Conservation (phyloP, 169 alveolate species). For the Amoebophrya sp. region DNA sequence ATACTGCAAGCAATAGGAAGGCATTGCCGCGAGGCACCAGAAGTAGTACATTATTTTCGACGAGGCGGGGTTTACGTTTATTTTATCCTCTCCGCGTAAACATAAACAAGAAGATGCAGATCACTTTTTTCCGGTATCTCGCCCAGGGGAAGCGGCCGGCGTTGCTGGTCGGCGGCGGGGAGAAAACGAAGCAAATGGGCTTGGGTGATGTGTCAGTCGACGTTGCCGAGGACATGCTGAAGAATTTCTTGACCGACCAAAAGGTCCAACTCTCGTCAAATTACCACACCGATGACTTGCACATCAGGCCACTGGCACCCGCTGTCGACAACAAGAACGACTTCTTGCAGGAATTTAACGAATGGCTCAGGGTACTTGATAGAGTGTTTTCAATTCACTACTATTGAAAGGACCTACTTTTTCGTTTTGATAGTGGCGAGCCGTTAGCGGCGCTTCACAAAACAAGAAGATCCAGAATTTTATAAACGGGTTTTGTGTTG, state of each 20-base stretch:
- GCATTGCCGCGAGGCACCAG: too few species aligned
- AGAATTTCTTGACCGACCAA: not conserved
- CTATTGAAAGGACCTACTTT: too few species aligned
- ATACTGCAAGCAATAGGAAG: too few species aligned
- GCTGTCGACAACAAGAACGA: not conserved
- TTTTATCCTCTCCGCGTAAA: too few species aligned
- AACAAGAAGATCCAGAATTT: too few species aligned
- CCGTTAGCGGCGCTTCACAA: too few species aligned
- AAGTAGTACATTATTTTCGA: too few species aligned
- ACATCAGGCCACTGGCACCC: not conserved
- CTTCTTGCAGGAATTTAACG: not conserved
- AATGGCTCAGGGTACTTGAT: constrained; percentile 16
- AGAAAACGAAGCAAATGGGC: not conserved
- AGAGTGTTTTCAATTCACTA: too few species aligned
- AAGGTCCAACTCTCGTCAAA: not conserved
- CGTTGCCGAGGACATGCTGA: not conserved
- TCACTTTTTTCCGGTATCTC: not conserved
- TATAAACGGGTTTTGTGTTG: too few species aligned
- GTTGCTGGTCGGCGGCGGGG: constrained; percentile 7
- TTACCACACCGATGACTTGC: not conserved
- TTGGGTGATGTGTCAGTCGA: not conserved
- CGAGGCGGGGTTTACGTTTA: too few species aligned
- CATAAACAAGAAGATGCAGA: too few species aligned
- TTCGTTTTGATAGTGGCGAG: too few species aligned
- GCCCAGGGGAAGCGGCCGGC: constrained; percentile 8